phyloP scores from a whole-genome alignment of 805 yeast genomes.

The Ogataea pilisensis region DNA sequence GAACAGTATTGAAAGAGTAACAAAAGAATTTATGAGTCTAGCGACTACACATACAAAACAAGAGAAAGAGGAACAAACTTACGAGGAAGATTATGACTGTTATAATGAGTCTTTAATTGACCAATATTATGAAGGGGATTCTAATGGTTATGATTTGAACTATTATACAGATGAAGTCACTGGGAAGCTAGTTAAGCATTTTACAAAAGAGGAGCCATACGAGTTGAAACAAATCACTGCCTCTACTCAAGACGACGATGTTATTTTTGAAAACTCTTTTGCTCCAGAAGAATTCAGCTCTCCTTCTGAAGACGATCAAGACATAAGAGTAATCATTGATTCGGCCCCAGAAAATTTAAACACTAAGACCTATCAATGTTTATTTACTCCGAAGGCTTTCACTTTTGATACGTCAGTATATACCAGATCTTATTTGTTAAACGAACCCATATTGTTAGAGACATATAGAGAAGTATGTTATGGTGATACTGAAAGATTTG shows the following conservation, averaged over 20 bases:
- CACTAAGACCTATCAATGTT: constrained; percentile 5
- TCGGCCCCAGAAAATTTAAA: background rate
- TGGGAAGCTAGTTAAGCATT: constrained; percentile 13
- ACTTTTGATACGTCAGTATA: constrained; percentile 8
- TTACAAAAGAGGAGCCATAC: constrained; percentile 1
- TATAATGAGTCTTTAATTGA: constrained; percentile 17
- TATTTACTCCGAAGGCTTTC: constrained; percentile 8
- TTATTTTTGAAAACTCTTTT: constrained; percentile 9
- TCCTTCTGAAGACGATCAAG: constrained; percentile 10
- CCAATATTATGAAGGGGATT: constrained; percentile 14
- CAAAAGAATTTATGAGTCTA: no score
- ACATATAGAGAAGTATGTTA: constrained; percentile 13
- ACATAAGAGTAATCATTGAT: constrained; percentile 14
- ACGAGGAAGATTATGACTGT: constrained; percentile 1
- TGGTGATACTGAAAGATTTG: constrained; percentile 2
- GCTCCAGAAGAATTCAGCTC: constrained; percentile 7
- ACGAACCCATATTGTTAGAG: constrained; percentile 9
- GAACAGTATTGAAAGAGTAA: no score
- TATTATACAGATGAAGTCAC: constrained; percentile 20
- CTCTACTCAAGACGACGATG: constrained; percentile 8
- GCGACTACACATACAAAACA: no score
- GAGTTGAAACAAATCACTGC: background rate
- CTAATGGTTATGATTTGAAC: constrained; percentile 4
- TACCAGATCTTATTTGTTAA: constrained; percentile 10
- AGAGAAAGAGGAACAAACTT: background rate